Evolutionary conservation across 768 basidiomycete genomes (phyloP).

Genomic region (Lentinula sp.): DNA sequence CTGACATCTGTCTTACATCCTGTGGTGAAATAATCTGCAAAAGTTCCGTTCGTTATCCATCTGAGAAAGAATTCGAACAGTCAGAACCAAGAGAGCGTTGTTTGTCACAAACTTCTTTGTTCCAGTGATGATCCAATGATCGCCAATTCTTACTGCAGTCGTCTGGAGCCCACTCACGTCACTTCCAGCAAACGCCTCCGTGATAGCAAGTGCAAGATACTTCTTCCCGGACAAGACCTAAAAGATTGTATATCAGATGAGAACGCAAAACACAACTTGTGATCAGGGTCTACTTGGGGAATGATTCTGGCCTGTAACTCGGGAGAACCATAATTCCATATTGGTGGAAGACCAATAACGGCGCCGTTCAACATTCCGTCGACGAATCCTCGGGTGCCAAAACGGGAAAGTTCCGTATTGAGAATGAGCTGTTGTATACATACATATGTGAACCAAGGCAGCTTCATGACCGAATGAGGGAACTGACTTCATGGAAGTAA

Average conservation of each 20-base stretch:
- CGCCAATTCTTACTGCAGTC: slow-evolving; percentile 79
- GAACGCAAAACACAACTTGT: not conserved
- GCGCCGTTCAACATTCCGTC: slow-evolving; percentile 79
- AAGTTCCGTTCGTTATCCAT: slow-evolving; percentile 88
- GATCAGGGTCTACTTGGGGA: slow-evolving; percentile 42
- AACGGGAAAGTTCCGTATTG: slow-evolving; percentile 75
- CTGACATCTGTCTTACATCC: slow-evolving; percentile 64
- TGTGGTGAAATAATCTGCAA: slow-evolving; percentile 82
- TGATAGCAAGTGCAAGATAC: slow-evolving; percentile 85
- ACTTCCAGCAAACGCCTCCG: slow-evolving; percentile 89
- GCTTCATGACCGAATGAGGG: not conserved
- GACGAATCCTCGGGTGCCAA: slow-evolving; percentile 80
- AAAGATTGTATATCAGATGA: not conserved
- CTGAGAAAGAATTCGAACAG: slow-evolving; percentile 25
- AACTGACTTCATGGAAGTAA: slow-evolving; percentile 85
- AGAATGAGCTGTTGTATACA: slow-evolving; percentile 54
- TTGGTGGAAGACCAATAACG: slow-evolving; percentile 85
- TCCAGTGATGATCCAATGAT: slow-evolving; percentile 84
- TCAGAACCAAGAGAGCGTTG: not conserved
- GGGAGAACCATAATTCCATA: slow-evolving; percentile 82
- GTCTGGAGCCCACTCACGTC: slow-evolving; percentile 84
- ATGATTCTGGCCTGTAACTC: slow-evolving; percentile 68
- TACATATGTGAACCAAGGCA: not conserved
- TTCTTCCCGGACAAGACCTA: slow-evolving; percentile 65
- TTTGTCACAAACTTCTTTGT: slow-evolving; percentile 71